Evolutionary conservation across 2,329 filamentous ascomycete species (phyloP).

Genomic region (Fusarium tuaranense): DNA sequence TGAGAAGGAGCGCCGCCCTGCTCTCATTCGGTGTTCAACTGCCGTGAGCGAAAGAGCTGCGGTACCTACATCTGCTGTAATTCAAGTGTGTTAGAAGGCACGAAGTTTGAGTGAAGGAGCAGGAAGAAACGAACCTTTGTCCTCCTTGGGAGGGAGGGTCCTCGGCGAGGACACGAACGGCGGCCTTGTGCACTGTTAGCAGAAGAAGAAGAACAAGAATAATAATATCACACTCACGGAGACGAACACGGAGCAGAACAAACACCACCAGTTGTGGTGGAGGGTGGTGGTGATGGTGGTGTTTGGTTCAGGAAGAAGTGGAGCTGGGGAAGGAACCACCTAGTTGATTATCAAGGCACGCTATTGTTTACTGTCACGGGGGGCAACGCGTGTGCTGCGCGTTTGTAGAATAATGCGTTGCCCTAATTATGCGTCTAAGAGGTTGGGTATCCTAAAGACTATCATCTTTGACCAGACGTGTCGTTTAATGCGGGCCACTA

Average conservation of each 20-base stretch:
- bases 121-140: not conserved
- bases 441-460: not conserved
- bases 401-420: not conserved
- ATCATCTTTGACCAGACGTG: constrained; percentile 12
- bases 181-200: not conserved
- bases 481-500: constrained; percentile 9
- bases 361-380: not conserved
- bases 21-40: not conserved
- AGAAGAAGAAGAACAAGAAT: not conserved
- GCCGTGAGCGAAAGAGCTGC: not conserved
- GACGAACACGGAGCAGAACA: not conserved
- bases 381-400: not conserved
- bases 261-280: constrained; percentile 1
- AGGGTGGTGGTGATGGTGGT: not conserved
- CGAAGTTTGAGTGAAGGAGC: not conserved
- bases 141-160: not conserved
- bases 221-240: too few species aligned
- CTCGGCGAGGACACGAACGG: not conserved
- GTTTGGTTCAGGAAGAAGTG: not conserved
- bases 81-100: not conserved
- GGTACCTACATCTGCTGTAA: not conserved
- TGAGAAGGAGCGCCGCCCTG: not conserved
- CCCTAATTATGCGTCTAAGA: constrained; percentile 4
- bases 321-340: not conserved
- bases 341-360: not conserved